Base-by-base conservation (phyloP, 306 rosid species). In the Vachellia collinsii region DNA sequence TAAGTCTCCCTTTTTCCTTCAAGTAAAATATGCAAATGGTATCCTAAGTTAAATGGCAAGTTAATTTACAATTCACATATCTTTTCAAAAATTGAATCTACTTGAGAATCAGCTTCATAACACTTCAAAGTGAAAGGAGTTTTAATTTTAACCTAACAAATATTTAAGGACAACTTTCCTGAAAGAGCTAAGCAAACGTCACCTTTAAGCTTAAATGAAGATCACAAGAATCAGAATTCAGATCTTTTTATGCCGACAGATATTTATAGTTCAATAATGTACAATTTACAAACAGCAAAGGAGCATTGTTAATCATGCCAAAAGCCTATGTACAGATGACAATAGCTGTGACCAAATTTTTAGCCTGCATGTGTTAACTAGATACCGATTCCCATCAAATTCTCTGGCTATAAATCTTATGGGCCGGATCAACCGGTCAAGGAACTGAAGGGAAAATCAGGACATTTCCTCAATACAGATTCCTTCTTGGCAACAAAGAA, bases 401-500 rank as follows among this genome's bases (percentile, higher is more conserved):
- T 68, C 41, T 37, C 71, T 14, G 0, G 25, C 19, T 37, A 37
- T 37, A 37, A 29, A 65, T 38, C 71, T 10, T 22, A 48, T 54
- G 19, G 11, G 66, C 19, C 16, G 3, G 44, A 53, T 58, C 50
- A 44, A n/a, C 17, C 46, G 47, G 59, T 19, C 25, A 29, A 34
- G 3, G 22, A 70, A 36, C 46, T 0, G 19, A 19, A 36, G 16
- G 42, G 10, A 19, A 51, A 74, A 14, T 25, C 41, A 48, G 20
- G 20, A 17, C 50, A 42, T 76, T 81, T 68, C 42, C 79, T 73
- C 34, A 22, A 77, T 81, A 74, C 88, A 78, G 50, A 74, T 42
- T 76, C 44, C 71, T 51, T 54, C 58, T 53, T 19, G 64, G 56
- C 63, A 7, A 59, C 78, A 61, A 37, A 42, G 37, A 25, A 74